A percentile compares a stretch with the other conserved stretches of the same genome.
Evolutionary conservation across 202 grass and related monocot species (phyloP).

Genomic region (Setaria italica): DNA sequence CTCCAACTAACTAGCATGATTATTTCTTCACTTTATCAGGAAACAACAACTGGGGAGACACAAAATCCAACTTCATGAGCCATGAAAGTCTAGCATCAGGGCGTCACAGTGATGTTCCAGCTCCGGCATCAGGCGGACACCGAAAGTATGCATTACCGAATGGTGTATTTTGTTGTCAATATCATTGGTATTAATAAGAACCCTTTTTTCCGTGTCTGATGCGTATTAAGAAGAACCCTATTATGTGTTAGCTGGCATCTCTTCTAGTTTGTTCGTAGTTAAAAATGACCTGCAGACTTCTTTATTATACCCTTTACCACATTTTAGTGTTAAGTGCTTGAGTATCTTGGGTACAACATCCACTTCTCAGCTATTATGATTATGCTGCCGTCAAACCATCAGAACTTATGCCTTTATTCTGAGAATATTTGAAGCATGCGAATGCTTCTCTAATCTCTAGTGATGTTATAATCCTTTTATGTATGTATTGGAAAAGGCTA

Average conservation of each 20-base stretch:
- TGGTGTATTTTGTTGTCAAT: constrained; percentile 1
- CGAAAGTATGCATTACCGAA: constrained; percentile 56
- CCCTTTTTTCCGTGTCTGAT: too few relatives aligned
- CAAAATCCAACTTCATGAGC: constrained; percentile 43
- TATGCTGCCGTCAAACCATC: constrained; percentile 19
- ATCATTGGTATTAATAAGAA: background rate
- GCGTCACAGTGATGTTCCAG: constrained; percentile 36
- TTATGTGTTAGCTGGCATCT: constrained; percentile 18
- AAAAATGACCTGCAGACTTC: background rate
- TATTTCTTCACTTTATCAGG: constrained; percentile 49
- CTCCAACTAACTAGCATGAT: background rate
- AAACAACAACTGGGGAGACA: constrained; percentile 56
- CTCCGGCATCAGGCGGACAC: constrained; percentile 41
- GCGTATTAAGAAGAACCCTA: background rate
- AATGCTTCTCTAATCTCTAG: background rate
- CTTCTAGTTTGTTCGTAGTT: constrained; percentile 25
- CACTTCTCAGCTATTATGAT: background rate
- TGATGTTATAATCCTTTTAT: constrained; percentile 22
- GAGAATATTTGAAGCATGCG: background rate
- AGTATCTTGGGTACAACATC: constrained; percentile 8
- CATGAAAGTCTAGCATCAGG: constrained; percentile 38
- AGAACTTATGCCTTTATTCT: constrained; percentile 8
- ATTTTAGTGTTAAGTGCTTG: constrained; percentile 13
- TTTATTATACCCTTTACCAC: background rate
- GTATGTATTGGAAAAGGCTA: background rate